Percentiles rank a stretch among this genome's conserved stretches.
Evolutionary conservation across 2,329 filamentous ascomycete species (phyloP).

Genomic region (Ceratocystis ficicola): DNA sequence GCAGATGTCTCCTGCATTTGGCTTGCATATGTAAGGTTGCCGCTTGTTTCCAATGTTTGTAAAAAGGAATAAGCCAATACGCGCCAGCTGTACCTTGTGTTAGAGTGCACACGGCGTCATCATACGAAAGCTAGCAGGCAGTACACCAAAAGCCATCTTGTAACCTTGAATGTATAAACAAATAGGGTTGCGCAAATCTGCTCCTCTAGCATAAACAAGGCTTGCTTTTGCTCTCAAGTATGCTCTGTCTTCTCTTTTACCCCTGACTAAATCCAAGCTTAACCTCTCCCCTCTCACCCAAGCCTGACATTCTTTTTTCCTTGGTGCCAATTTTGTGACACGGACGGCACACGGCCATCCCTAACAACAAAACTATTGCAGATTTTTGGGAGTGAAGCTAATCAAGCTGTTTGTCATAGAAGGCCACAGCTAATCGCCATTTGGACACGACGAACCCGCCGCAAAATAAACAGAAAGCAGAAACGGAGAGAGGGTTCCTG

Average conservation of each 20-base stretch:
- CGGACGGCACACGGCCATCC: slow-evolving; percentile 7
- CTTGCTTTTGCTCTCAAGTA: not conserved
- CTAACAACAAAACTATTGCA: not conserved
- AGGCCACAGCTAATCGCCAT: not conserved
- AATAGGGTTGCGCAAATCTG: slow-evolving; percentile 3
- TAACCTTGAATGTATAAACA: not conserved
- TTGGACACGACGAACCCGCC: not conserved
- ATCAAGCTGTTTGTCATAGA: not conserved
- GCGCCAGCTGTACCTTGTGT: not conserved
- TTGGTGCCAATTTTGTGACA: slow-evolving; percentile 8
- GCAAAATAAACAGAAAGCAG: not conserved
- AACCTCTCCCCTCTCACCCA: not conserved
- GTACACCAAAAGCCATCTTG: not conserved
- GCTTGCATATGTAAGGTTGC: not conserved
- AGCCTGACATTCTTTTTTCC: not conserved
- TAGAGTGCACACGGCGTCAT: not conserved
- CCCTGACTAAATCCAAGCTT: slow-evolving; percentile 6
- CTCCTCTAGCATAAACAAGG: not conserved
- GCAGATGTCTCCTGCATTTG: not conserved
- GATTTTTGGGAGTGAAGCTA: not conserved
- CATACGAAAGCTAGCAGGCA: not conserved
- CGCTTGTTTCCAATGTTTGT: not conserved
- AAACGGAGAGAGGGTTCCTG: not conserved
- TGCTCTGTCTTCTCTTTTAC: not conserved
- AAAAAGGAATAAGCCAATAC: not conserved